Base-by-base conservation (phyloP, 2,329 filamentous ascomycete genomes). In the Pochonia chlamydosporia region DNA sequence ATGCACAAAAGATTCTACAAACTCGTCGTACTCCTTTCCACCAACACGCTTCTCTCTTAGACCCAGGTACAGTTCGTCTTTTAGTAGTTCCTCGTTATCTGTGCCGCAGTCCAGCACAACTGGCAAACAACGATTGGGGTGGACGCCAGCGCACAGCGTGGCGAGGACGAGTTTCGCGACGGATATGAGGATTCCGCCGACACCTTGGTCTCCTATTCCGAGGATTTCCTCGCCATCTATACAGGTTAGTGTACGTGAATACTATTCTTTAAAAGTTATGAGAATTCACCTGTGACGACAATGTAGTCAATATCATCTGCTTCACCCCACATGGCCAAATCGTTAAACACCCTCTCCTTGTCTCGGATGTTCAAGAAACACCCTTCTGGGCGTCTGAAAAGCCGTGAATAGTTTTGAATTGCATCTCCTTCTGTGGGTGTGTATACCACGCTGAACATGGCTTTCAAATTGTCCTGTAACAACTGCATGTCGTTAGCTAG, bases 371-470 rank as follows among this genome's bases (percentile, higher is more conserved):
- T 89, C 43, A 95, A 65, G 54, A 89, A 95, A 56, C 87, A 89
- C 0, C 90, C 90, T 54, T 92, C 85, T 0, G 89, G 87, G 16
- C 79, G 74, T 10, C 90, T 72, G 59, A 95, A 95, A 0, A 93
- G 63, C 0, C 83, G 71, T 0, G 88, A 93, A 60, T 88, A 95
- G 53, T 91, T 87, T 54, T 88, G 81, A 43, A 95, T 95, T 0
- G 90, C 90, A 35, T 95, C 88, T 8, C 87, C 89, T 66, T 95
- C 89, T 0, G 90, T 95, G 0, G 90, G 90, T 0, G 90, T 95
- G 60, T 95, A 96, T 24, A 95, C 87, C n/a, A 95, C 72, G 35
- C 84, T 82, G 59, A 95, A 91, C 87, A 95, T 93, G 60, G 95
- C 89, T 53, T 87, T 83, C 18, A 95, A 68, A 57, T 95, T 84